Evolutionary conservation across 1,284 basidiomycete species (phyloP).

Genomic region (Laetiporus sulphureus): DNA sequence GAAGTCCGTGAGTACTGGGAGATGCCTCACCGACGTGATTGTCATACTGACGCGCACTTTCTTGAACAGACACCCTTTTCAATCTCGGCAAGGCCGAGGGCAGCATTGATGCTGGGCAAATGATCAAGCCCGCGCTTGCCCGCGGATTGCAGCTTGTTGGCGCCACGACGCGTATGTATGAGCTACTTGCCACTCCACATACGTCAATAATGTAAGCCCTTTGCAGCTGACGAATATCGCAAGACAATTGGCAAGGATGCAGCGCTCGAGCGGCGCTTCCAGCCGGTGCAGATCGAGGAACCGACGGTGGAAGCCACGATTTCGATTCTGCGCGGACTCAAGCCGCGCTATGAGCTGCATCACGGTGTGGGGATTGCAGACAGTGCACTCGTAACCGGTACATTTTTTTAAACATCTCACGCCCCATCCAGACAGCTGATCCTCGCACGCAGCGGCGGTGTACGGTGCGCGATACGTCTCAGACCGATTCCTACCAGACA

Average conservation of each 20-base stretch:
- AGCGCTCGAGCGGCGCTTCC: conserved; percentile 86
- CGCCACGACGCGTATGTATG: conserved; percentile 71
- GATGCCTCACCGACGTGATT: not conserved
- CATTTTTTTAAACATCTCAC: conserved; percentile 9
- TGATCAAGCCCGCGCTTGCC: conserved; percentile 86
- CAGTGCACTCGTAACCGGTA: conserved; percentile 77
- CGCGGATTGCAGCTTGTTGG: conserved; percentile 83
- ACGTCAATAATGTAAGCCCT: not conserved
- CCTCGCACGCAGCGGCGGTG: conserved; percentile 53
- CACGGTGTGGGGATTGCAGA: conserved; percentile 91
- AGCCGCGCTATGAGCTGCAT: conserved; percentile 82
- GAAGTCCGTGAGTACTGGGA: conserved; percentile 83
- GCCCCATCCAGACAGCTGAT: not conserved
- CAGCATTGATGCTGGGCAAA: conserved; percentile 86
- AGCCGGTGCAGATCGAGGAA: conserved; percentile 83
- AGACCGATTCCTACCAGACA: conserved; percentile 85
- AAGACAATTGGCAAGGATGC: conserved; percentile 92
- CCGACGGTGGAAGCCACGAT: conserved; percentile 83
- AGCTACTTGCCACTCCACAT: not conserved
- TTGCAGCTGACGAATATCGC: conserved; percentile 77
- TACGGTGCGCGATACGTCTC: conserved; percentile 81
- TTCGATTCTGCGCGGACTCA: conserved; percentile 84
- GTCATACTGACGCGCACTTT: not conserved
- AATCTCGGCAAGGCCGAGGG: conserved; percentile 90
- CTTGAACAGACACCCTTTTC: conserved; percentile 63